A percentile compares a stretch with the other conserved stretches of the same genome.
These are phyloP conservation scores for Paramarasmius palmivorus DNA, from an alignment of 1,284 basidiomycete genomes.

Conservation along the genomic window DNA sequence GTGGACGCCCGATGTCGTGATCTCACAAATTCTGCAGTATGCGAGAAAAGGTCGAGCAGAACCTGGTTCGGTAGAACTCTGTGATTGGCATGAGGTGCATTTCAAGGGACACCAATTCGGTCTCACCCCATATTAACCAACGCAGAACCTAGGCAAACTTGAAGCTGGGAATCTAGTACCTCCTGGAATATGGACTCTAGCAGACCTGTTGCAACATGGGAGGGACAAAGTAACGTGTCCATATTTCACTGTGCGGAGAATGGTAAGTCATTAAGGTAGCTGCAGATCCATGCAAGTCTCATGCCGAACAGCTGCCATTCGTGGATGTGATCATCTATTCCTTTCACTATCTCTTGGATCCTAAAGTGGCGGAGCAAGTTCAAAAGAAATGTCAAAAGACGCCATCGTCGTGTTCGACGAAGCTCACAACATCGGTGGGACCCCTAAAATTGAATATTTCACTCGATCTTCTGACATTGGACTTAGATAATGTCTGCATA, in stretches of 20 bases:
- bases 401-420: conserved; percentile 99
- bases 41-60: conserved; percentile 85
- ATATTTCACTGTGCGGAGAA: conserved; percentile 95
- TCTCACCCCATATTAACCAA: not conserved
- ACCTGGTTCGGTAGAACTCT: conserved; percentile 91
- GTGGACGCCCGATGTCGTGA: conserved; percentile 98
- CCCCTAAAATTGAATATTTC: not conserved
- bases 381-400: conserved; percentile 96
- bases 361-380: conserved; percentile 99
- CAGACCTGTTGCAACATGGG: conserved; percentile 91
- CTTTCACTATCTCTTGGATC: conserved; percentile 98
- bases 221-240: conserved; percentile 88
- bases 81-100: conserved; percentile 92
- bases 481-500: conserved; percentile 95
- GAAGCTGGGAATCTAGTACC: conserved; percentile 88
- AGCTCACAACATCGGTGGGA: conserved; percentile 94
- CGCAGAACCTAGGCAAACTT: conserved; percentile 54
- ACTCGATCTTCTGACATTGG: conserved; percentile 5
- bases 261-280: conserved; percentile 53
- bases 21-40: conserved; percentile 84
- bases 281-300: conserved; percentile 13
- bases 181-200: conserved; percentile 91
- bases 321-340: conserved; percentile 98
- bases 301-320: conserved; percentile 79
- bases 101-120: conserved; percentile 2